A percentile compares a stretch with the other conserved stretches of the same genome.
These are phyloP conservation scores for Candida pseudoviswanathii DNA, from an alignment of 1,139 yeast species.

Conservation along the genomic window DNA sequence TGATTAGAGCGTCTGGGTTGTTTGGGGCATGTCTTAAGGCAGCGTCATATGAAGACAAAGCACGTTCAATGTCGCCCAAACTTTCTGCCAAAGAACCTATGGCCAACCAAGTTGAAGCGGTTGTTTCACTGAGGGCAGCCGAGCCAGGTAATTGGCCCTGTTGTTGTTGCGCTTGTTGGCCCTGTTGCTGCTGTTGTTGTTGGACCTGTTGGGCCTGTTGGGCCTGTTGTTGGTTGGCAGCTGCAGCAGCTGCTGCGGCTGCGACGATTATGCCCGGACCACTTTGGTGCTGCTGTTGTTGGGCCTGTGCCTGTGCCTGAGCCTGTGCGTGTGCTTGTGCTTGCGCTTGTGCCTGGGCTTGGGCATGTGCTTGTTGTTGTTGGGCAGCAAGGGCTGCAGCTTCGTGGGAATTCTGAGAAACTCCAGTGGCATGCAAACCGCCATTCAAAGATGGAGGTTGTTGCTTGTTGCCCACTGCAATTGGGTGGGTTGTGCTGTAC, in stretches of 20 bases:
- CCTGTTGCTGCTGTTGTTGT: conserved; percentile 11
- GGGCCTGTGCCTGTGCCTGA: not conserved
- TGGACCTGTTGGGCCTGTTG: conserved; percentile 13
- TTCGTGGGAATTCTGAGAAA: conserved; percentile 7
- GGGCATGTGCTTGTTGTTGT: conserved; percentile 6
- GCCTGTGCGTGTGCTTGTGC: conserved; percentile 5
- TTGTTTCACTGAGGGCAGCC: conserved; percentile 55
- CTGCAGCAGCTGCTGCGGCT: conserved; percentile 13
- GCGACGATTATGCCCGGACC: conserved; percentile 17
- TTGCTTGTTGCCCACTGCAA: conserved; percentile 16
- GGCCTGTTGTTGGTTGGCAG: conserved; percentile 13
- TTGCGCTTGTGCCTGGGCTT: conserved; percentile 6
- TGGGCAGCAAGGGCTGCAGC: conserved; percentile 7
- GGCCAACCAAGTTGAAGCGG: conserved; percentile 92
- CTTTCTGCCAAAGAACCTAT: conserved; percentile 90
- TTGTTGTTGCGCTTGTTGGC: conserved; percentile 9
- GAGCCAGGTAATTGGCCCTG: conserved; percentile 7
- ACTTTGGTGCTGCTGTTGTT: conserved; percentile 11
- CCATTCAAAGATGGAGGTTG: conserved; percentile 15
- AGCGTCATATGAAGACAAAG: conserved; percentile 86
- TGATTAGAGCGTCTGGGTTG: conserved; percentile 80
- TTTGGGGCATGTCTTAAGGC: conserved; percentile 86
- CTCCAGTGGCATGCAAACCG: conserved; percentile 14
- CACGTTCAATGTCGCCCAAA: conserved; percentile 86
- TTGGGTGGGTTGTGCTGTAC: conserved; percentile 15